Evolutionary conservation across 352 stramenopile species (phyloP), one percentile per base, ranked within the genome.

Genomic region (Phytophthora tentaculata): DNA sequence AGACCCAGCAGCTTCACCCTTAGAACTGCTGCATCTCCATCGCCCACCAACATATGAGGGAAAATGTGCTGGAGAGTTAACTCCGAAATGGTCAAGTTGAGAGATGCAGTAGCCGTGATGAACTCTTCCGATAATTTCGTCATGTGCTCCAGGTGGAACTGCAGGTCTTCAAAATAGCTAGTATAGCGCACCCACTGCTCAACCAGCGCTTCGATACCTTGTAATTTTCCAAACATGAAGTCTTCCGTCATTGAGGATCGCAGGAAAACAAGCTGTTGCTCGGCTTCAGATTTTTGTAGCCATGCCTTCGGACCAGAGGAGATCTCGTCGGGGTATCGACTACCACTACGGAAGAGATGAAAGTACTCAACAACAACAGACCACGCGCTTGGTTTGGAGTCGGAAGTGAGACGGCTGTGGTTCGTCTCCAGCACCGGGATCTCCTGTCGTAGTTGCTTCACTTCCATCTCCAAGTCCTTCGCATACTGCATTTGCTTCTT

Each of bases 221-320:
- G 23, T 1, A 67, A 29, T 9, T 68, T 59, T 5, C 72, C 69
- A 17, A 76, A 16, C 6, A 43, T 16, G 5, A 83, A 28, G 20
- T 80, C 52, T 5, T 55, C 37, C 2, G 55, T 26, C 61, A 83
- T 67, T 5, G 59, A 51, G 3, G 59, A 64, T 7, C 45, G 44
- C 16, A 83, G 13, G n/a, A 81, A 79, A 5, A 28, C 50, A 17
- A 70, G 60, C 28, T 79, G 76, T 12, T 73, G 66, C 47, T 58
- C 47, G 3, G 51, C 54, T 45, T 73, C 66, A 17, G 66, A 69
- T 16, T 47, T 56, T 19, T 73, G 59, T 3, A 73, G 66, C 66
- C 66, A 73, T 12, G 22, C 45, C 32, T 65, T 45, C 6, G 60
- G 66, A 0, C 59, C 66, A 2, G 53, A 48, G 13, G 24, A 20